Evolutionary conservation across 805 yeast species (phyloP).

Genomic region (Starmerella bombi): DNA sequence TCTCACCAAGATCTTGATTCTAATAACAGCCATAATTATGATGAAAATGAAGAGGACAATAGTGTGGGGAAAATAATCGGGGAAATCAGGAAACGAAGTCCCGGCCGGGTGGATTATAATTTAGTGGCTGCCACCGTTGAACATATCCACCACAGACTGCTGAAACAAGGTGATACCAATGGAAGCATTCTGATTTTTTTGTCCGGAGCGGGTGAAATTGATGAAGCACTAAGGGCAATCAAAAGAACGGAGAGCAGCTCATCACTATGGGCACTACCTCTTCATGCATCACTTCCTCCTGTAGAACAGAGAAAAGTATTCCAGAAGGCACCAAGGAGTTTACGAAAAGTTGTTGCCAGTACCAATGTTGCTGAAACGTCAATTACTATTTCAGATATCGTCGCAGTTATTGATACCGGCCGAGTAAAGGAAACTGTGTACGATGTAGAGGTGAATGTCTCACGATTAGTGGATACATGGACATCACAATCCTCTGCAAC

Average conservation of each 20-base stretch:
- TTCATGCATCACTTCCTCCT: slow-evolving; percentile 79
- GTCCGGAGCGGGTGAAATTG: slow-evolving; percentile 86
- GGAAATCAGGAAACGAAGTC: slow-evolving; percentile 24
- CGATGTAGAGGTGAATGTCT: slow-evolving; percentile 53
- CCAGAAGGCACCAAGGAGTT: slow-evolving; percentile 37
- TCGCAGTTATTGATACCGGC: slow-evolving; percentile 81
- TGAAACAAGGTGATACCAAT: slow-evolving; percentile 26
- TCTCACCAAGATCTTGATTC: slow-evolving; percentile 13
- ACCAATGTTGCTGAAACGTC: slow-evolving; percentile 97
- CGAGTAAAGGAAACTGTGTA: slow-evolving; percentile 65
- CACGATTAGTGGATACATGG: slow-evolving; percentile 66
- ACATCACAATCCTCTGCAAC: slow-evolving; percentile 79
- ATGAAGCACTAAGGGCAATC: slow-evolving; percentile 40
- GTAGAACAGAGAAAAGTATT: slow-evolving; percentile 73
- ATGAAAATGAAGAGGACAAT: background rate
- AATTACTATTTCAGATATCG: slow-evolving; percentile 89
- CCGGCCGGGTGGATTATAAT: slow-evolving; percentile 49
- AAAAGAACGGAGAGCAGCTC: slow-evolving; percentile 23
- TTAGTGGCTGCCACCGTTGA: slow-evolving; percentile 46
- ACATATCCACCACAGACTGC: slow-evolving; percentile 40
- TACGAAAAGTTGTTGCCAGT: slow-evolving; percentile 69
- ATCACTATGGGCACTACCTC: slow-evolving; percentile 44
- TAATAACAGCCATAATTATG: slow-evolving; percentile 8
- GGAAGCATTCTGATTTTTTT: slow-evolving; percentile 78
- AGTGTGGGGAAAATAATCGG: slow-evolving; percentile 24